Percentiles rank a stretch among this genome's conserved stretches.
phyloP scores from a whole-genome alignment of 441 rosid species.

The Croton setiger region DNA sequence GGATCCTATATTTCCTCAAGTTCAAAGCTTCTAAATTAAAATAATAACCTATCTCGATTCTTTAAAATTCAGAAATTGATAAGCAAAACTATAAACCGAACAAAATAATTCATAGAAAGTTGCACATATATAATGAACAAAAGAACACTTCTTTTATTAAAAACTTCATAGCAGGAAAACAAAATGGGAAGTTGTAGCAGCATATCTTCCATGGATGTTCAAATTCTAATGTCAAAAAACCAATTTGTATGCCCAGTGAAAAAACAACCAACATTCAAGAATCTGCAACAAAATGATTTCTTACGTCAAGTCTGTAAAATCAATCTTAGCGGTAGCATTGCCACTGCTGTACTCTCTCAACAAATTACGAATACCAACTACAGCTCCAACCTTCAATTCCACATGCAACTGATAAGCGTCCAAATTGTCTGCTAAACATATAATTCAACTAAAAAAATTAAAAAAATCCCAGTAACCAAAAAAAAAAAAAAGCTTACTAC shows the following conservation, averaged over 20 bases:
- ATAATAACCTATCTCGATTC: background rate
- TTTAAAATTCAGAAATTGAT: background rate
- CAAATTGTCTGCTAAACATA: conserved; percentile 38
- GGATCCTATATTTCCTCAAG: background rate
- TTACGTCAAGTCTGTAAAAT: conserved; percentile 82
- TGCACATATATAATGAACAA: background rate
- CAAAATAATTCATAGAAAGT: background rate
- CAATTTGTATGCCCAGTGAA: background rate
- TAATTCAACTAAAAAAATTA: background rate
- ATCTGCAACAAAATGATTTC: conserved; percentile 22
- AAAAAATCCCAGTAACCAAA: background rate
- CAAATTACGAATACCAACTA: conserved; percentile 22
- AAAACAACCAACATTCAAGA: background rate
- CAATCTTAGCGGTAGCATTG: conserved; percentile 37
- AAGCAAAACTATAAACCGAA: background rate
- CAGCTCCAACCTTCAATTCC: conserved; percentile 32
- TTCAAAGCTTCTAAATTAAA: background rate
- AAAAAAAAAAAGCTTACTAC: background rate
- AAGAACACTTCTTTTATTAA: background rate
- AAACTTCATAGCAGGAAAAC: background rate
- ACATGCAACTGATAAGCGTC: conserved; percentile 32
- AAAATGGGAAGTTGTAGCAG: background rate
- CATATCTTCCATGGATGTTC: background rate
- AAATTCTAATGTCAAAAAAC: background rate
- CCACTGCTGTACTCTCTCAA: conserved; percentile 47